Conservation (phyloP, 441 rosid genomes). For the Raphanus hybrid region DNA sequence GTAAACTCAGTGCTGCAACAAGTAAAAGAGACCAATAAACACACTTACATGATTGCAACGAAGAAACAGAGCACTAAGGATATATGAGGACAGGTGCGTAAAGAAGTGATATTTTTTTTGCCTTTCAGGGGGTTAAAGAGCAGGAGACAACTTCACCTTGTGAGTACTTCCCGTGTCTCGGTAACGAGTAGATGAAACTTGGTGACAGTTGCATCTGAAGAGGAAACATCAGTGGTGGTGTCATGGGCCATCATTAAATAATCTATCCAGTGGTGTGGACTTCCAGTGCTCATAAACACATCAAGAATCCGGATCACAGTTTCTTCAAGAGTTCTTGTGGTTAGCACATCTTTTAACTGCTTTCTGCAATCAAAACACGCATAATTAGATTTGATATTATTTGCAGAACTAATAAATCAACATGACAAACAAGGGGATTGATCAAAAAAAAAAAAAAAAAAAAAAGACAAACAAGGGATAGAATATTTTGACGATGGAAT, state of each 20-base stretch:
- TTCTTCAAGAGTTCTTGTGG: conserved; percentile 52
- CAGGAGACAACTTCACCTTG: conserved; percentile 51
- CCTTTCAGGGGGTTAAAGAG: not conserved
- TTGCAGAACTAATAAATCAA: not conserved
- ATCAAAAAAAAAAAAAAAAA: too few species aligned
- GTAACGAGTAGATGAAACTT: conserved; percentile 75
- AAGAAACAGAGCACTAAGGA: not conserved
- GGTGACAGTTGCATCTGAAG: conserved; percentile 42
- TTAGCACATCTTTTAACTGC: conserved; percentile 68
- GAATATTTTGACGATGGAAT: not conserved
- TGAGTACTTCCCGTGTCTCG: conserved; percentile 72
- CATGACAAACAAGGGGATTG: not conserved
- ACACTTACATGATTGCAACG: conserved; percentile 11
- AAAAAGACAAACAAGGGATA: not conserved
- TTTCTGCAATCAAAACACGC: conserved; percentile 58
- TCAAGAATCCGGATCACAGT: conserved; percentile 69
- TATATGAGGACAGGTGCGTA: not conserved
- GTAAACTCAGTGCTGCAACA: conserved; percentile 69
- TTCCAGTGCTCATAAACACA: conserved; percentile 68
- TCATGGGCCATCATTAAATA: conserved; percentile 74
- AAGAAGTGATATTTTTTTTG: not conserved
- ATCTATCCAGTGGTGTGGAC: conserved; percentile 73
- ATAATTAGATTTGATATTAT: conserved; percentile 2
- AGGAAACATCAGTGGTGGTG: conserved; percentile 39
- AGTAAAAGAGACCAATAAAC: not conserved